phyloP scores from a whole-genome alignment of 2,329 filamentous ascomycete species.

The Aspergillus brasiliensis region DNA sequence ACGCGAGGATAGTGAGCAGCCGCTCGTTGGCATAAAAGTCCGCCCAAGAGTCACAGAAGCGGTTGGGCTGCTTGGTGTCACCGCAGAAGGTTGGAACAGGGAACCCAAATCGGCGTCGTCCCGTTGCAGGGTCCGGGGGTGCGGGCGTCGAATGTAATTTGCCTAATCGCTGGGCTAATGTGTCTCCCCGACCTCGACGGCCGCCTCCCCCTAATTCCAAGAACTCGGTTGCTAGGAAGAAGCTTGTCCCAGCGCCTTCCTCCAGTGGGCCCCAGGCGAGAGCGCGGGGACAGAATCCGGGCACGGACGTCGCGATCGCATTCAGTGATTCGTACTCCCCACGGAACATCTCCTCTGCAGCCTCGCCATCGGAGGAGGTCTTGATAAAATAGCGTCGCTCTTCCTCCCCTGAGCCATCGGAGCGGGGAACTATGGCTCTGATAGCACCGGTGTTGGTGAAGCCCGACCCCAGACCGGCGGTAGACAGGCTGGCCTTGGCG shows the following conservation, averaged over 20 bases:
- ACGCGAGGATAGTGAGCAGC: conserved; percentile 64
- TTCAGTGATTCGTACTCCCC: conserved; percentile 85
- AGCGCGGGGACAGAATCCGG: conserved; percentile 73
- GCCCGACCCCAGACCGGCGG: conserved; percentile 44
- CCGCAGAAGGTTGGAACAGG: conserved; percentile 84
- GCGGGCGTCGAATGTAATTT: conserved; percentile 76
- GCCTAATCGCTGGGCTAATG: conserved; percentile 74
- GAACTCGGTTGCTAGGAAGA: conserved; percentile 74
- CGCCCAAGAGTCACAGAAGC: conserved; percentile 72
- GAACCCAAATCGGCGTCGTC: conserved; percentile 72
- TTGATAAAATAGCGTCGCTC: conserved; percentile 45
- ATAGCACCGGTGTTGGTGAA: conserved; percentile 50
- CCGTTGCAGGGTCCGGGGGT: conserved; percentile 46
- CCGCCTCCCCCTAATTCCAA: conserved; percentile 64
- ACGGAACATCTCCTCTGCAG: conserved; percentile 46
- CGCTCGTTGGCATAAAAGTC: conserved; percentile 82
- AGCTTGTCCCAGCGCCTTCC: conserved; percentile 45
- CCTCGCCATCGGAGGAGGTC: conserved; percentile 34
- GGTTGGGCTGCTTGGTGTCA: conserved; percentile 78
- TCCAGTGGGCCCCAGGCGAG: conserved; percentile 69
- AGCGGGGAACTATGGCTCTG: conserved; percentile 30
- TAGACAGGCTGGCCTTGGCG: conserved; percentile 38
- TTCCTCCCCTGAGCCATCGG: conserved; percentile 23
- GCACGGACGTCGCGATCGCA: conserved; percentile 72
- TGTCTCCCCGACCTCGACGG: conserved; percentile 44